phyloP scores from a whole-genome alignment of 1,284 basidiomycete genomes.

The Athelia sp. region DNA sequence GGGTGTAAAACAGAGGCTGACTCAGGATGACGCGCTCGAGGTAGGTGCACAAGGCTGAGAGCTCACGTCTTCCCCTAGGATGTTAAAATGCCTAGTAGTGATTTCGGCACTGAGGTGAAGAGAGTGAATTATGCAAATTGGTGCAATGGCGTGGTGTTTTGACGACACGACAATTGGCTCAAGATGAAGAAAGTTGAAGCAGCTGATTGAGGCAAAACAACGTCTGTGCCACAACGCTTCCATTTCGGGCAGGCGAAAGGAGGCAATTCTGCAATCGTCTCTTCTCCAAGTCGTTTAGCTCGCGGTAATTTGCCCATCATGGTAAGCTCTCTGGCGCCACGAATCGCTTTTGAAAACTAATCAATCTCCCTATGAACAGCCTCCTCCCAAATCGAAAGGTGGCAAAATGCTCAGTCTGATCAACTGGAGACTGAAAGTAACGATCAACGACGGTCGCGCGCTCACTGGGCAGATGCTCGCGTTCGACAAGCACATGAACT shows the following conservation, averaged over 20 bases:
- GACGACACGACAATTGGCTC: too few species aligned
- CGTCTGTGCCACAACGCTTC: too few species aligned
- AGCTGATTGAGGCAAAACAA: too few species aligned
- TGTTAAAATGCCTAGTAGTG: too few species aligned
- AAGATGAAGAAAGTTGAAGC: too few species aligned
- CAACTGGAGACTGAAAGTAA: conserved; percentile 97
- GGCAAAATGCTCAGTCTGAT: conserved; percentile 98
- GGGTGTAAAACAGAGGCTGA: too few species aligned
- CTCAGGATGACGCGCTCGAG: too few species aligned
- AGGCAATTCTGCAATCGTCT: background rate
- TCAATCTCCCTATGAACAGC: conserved; percentile 35
- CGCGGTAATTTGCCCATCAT: conserved; percentile 44
- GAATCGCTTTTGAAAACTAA: conserved; percentile 6
- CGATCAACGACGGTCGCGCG: conserved; percentile 95
- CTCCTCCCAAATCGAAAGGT: conserved; percentile 92
- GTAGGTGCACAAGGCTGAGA: too few species aligned
- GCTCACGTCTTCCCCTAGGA: too few species aligned
- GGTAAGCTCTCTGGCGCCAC: conserved; percentile 36
- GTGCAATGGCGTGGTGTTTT: too few species aligned
- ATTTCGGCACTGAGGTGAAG: too few species aligned
- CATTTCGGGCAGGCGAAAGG: background rate
- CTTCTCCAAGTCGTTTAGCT: background rate
- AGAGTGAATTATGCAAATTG: too few species aligned
- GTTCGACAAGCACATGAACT: conserved; percentile 99
- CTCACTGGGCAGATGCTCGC: conserved; percentile 98